Percentiles rank a stretch among this genome's conserved stretches.
Conservation (phyloP, 208 protist genomes). For the Trypanosoma cruzi region DNA sequence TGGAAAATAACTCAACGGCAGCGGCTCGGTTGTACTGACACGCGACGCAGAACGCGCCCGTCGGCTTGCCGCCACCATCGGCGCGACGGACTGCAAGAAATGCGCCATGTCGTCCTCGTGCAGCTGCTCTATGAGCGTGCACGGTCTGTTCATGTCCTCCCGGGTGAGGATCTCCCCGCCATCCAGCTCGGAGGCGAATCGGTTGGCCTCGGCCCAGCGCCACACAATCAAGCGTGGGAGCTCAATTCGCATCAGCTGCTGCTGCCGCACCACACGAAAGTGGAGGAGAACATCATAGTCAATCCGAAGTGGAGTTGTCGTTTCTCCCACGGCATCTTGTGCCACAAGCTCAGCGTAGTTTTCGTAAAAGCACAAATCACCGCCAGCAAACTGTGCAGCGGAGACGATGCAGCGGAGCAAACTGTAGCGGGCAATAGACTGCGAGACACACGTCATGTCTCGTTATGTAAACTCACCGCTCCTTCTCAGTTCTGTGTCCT, state of each 20-base stretch:
- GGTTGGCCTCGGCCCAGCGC: conserved; percentile 63
- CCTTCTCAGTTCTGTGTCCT: background rate
- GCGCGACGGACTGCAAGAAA: conserved; percentile 64
- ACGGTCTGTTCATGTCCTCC: conserved; percentile 17
- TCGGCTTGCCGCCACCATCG: conserved; percentile 54
- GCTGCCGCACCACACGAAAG: conserved; percentile 65
- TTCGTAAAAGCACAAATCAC: conserved; percentile 73
- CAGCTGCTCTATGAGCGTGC: conserved; percentile 55
- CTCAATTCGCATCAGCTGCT: conserved; percentile 77
- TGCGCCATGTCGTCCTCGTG: conserved; percentile 41
- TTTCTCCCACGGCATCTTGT: conserved; percentile 41
- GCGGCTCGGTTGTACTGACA: conserved; percentile 71
- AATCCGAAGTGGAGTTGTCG: conserved; percentile 62
- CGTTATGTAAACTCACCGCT: background rate
- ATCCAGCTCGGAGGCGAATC: conserved; percentile 58
- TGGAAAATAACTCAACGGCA: conserved; percentile 41
- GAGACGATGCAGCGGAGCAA: conserved; percentile 64
- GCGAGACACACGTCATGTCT: conserved; percentile 46
- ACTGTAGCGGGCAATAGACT: conserved; percentile 55
- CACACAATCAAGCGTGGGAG: conserved; percentile 39
- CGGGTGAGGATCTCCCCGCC: background rate
- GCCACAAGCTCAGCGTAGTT: conserved; percentile 61
- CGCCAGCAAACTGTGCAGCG: conserved; percentile 59
- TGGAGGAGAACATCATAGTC: conserved; percentile 65
- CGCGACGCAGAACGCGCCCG: conserved; percentile 66